Percentiles rank a stretch among this genome's conserved stretches.
phyloP scores from a whole-genome alignment of 225 moss, liverwort and hornwort genomes.

The Sphagnum contortum region DNA sequence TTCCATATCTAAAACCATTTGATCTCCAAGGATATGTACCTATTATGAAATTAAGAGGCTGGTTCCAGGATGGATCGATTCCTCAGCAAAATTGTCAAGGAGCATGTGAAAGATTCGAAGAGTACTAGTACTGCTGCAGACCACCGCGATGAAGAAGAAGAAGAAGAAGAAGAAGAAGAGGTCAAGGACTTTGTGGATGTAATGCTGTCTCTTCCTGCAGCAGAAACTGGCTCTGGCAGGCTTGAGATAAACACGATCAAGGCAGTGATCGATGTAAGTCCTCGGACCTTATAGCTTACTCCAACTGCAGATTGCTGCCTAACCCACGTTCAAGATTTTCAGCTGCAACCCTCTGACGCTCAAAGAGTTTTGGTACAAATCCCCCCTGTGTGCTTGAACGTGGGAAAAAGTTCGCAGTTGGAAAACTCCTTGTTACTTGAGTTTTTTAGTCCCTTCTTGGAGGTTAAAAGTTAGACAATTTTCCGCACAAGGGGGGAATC shows the following conservation, averaged over 20 bases:
- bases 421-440: no score
- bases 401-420: no score
- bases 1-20: neutral
- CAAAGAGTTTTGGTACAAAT: no score
- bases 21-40: neutral
- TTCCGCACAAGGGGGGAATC: no score
- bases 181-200: slow-evolving; percentile 5
- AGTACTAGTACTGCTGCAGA: neutral
- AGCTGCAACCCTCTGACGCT: no score
- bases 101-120: neutral
- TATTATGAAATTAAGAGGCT: neutral
- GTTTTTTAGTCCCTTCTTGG: no score
- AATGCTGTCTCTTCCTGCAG: neutral
- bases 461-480: no score
- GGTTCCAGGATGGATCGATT: neutral
- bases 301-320: no score
- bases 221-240: neutral
- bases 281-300: neutral
- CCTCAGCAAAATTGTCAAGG: neutral
- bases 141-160: no score
- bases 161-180: no score
- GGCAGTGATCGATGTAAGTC: slow-evolving; percentile 3
- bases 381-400: no score
- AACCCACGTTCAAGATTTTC: no score
- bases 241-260: neutral